These are phyloP conservation scores for Pluteus cervinus DNA, from an alignment of 768 basidiomycete genomes.

Conservation along the genomic window DNA sequence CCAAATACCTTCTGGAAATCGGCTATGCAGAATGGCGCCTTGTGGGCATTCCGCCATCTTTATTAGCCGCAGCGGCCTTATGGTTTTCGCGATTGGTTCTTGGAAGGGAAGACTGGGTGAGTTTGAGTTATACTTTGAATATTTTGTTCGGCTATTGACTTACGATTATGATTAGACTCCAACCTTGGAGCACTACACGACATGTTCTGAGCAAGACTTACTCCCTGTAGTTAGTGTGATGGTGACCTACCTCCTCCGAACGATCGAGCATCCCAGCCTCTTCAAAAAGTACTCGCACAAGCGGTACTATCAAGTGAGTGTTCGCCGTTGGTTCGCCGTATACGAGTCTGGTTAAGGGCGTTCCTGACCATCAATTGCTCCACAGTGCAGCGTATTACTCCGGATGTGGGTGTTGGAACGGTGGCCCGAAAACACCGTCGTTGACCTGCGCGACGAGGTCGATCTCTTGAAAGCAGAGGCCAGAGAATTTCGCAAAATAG, in stretches of 20 bases:
- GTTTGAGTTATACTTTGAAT: conserved; percentile 14
- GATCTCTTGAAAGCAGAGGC: conserved; percentile 47
- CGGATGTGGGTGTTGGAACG: conserved; percentile 72
- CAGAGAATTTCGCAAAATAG: too few relatives aligned
- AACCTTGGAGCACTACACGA: conserved; percentile 83
- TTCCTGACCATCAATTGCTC: not conserved
- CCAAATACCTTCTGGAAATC: conserved; percentile 89
- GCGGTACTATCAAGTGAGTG: conserved; percentile 72
- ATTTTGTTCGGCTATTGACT: conserved; percentile 1
- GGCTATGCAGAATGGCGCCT: conserved; percentile 77
- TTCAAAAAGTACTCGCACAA: conserved; percentile 86
- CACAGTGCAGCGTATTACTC: conserved; percentile 70
- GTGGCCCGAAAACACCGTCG: conserved; percentile 54
- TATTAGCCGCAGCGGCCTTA: conserved; percentile 77
- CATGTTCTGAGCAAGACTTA: conserved; percentile 74
- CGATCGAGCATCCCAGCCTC: conserved; percentile 68
- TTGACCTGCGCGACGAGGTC: conserved; percentile 53
- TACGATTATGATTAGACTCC: conserved; percentile 48
- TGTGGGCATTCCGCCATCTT: conserved; percentile 65
- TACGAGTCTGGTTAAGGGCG: too few relatives aligned
- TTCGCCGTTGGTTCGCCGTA: not conserved
- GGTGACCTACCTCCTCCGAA: conserved; percentile 80
- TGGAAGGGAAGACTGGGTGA: conserved; percentile 80
- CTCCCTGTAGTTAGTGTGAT: conserved; percentile 80
- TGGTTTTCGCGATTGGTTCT: conserved; percentile 83